Percentiles rank a stretch among this genome's conserved stretches.
Evolutionary conservation across 352 stramenopile species (phyloP).

Genomic region (Thraustotheca clavata): DNA sequence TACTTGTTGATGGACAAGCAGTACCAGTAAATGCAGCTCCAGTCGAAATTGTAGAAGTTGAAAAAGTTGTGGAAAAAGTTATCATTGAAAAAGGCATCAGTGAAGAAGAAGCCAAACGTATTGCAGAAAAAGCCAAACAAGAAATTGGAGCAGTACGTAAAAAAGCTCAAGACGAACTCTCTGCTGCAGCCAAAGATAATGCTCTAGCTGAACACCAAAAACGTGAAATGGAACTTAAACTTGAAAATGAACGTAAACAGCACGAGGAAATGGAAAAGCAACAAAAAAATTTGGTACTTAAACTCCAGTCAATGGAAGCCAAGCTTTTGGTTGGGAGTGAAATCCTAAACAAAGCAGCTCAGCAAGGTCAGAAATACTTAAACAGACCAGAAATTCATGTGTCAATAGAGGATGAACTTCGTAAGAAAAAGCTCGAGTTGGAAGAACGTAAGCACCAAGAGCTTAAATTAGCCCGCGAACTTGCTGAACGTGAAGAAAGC

Average conservation of each 20-base stretch:
- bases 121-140: constrained; percentile 57
- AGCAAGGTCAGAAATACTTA: constrained; percentile 43
- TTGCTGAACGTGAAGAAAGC: constrained; percentile 91
- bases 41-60: constrained; percentile 53
- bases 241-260: constrained; percentile 82
- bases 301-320: constrained; percentile 87
- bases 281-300: constrained; percentile 69
- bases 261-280: constrained; percentile 55
- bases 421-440: constrained; percentile 89
- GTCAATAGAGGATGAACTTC: constrained; percentile 78
- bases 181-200: constrained; percentile 67
- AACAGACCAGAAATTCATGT: neutral
- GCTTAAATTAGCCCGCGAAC: constrained; percentile 77
- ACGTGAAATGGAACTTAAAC: constrained; percentile 72
- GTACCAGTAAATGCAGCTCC: constrained; percentile 3
- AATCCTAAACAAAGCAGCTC: constrained; percentile 91
- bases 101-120: constrained; percentile 61
- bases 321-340: constrained; percentile 89
- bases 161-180: constrained; percentile 59
- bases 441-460: constrained; percentile 85
- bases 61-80: constrained; percentile 80
- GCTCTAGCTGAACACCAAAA: constrained; percentile 78
- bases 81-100: constrained; percentile 79
- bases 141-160: constrained; percentile 71
- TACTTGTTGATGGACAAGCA: neutral